phyloP scores from a whole-genome alignment of 306 rosid species.

The Medicago ruthenica region DNA sequence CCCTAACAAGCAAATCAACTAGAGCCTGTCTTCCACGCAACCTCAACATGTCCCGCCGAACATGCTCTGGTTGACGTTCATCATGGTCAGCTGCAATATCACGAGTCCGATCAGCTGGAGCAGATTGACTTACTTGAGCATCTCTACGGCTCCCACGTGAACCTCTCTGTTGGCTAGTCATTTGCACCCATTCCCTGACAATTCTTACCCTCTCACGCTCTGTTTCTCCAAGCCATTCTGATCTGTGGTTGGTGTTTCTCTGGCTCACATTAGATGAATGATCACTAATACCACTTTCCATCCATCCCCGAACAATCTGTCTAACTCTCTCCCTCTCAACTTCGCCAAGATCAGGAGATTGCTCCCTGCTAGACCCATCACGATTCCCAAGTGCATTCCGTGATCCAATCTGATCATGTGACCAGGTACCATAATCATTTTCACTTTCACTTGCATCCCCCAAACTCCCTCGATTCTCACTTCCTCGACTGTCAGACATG shows the following conservation, averaged over 20 bases:
- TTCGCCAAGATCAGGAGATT: conserved; percentile 98
- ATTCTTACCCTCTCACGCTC: conserved; percentile 99
- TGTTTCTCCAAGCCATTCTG: conserved; percentile 99
- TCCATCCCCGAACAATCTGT: conserved; percentile 98
- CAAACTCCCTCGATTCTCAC: conserved; percentile 87
- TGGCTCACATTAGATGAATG: conserved; percentile 76
- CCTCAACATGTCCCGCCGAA: conserved; percentile 83
- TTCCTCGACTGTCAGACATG: conserved; percentile 77
- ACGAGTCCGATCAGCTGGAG: conserved; percentile 61
- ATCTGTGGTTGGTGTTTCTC: conserved; percentile 73
- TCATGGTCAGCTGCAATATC: conserved; percentile 69
- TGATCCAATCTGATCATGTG: conserved; percentile 74
- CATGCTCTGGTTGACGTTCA: conserved; percentile 94
- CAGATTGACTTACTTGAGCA: conserved; percentile 60
- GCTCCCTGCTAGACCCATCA: conserved; percentile 90
- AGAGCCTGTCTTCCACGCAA: conserved; percentile 96
- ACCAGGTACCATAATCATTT: conserved; percentile 89
- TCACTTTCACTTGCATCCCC: conserved; percentile 96
- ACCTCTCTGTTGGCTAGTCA: conserved; percentile 95
- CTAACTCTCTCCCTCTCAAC: conserved; percentile 99
- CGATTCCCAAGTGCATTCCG: conserved; percentile 61
- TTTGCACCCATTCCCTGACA: conserved; percentile 99
- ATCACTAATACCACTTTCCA: conserved; percentile 95
- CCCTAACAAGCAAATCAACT: conserved; percentile 89
- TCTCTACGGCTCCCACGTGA: conserved; percentile 85